Evolutionary conservation across 1,139 yeast species (phyloP).

Genomic region (Hyphopichia wangnamkhiaoensis): DNA sequence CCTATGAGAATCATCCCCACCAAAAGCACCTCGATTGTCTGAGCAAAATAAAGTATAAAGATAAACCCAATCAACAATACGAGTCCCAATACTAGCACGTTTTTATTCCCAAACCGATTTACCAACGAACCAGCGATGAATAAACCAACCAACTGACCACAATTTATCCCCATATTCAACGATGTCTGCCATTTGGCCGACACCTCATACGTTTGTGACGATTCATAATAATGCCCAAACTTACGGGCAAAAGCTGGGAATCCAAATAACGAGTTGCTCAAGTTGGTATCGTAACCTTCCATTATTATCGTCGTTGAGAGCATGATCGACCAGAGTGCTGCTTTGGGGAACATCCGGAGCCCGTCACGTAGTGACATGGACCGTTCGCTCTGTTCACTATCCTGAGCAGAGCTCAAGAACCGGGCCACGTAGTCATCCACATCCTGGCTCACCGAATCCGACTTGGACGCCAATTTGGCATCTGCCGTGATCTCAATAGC

Average conservation of each 20-base stretch:
- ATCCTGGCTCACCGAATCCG: conserved; percentile 14
- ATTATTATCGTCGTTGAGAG: conserved; percentile 41
- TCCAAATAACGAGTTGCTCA: conserved; percentile 37
- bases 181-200: conserved; percentile 52
- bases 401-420: conserved; percentile 44
- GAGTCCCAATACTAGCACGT: conserved; percentile 40
- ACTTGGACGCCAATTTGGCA: not conserved
- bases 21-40: conserved; percentile 35
- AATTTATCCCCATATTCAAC: conserved; percentile 43
- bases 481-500: not conserved
- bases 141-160: conserved; percentile 50
- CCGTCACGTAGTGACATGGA: conserved; percentile 44
- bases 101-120: conserved; percentile 48
- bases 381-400: conserved; percentile 41
- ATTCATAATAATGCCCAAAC: conserved; percentile 31
- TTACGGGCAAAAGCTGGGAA: conserved; percentile 37
- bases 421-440: conserved; percentile 39
- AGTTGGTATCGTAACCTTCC: conserved; percentile 46
- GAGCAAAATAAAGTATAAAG: conserved; percentile 52
- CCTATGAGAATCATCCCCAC: conserved; percentile 51
- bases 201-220: conserved; percentile 32
- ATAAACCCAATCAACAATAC: conserved; percentile 38
- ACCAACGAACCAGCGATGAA: conserved; percentile 44
- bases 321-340: conserved; percentile 42
- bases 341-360: conserved; percentile 41